A percentile compares a stretch with the other conserved stretches of the same genome.
These are phyloP conservation scores for Aspergillus saccharolyticus DNA, from an alignment of 495 filamentous ascomycete genomes.

Conservation along the genomic window DNA sequence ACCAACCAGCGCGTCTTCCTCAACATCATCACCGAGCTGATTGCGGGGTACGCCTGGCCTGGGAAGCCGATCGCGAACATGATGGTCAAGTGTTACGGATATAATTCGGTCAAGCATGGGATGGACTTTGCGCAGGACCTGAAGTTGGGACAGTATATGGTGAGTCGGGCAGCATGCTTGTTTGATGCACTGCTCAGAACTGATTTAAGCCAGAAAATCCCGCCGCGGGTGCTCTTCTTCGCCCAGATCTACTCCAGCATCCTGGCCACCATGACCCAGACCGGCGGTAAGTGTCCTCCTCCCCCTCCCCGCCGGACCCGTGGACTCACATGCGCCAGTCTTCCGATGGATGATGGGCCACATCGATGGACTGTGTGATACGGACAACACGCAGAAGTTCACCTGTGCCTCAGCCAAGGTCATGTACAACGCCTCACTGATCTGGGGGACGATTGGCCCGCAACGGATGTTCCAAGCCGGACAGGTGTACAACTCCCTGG, in stretches of 20 bases:
- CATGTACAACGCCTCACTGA: constrained; percentile 45
- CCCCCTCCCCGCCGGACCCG: neutral
- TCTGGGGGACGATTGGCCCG: constrained; percentile 41
- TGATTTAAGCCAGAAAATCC: constrained; percentile 43
- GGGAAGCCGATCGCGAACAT: constrained; percentile 80
- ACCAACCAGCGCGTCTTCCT: constrained; percentile 60
- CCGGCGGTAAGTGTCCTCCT: constrained; percentile 14
- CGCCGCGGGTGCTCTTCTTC: constrained; percentile 46
- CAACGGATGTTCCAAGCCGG: constrained; percentile 37
- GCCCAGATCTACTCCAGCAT: constrained; percentile 47
- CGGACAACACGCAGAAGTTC: constrained; percentile 36
- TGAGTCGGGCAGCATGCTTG: neutral
- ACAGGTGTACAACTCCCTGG: constrained; percentile 31
- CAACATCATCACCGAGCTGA: constrained; percentile 71
- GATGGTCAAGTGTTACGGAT: constrained; percentile 78
- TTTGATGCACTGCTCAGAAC: neutral
- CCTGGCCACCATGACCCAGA: constrained; percentile 34
- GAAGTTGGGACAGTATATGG: constrained; percentile 52
- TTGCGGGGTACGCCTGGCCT: constrained; percentile 71
- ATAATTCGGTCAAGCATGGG: constrained; percentile 46
- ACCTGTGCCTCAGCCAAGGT: constrained; percentile 49
- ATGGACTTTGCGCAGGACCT: constrained; percentile 45
- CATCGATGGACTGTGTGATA: constrained; percentile 40
- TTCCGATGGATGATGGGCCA: constrained; percentile 47
- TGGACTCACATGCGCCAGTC: constrained; percentile 19